phyloP scores from a whole-genome alignment of 2,329 filamentous ascomycete species.

The Akanthomyces lecanii region DNA sequence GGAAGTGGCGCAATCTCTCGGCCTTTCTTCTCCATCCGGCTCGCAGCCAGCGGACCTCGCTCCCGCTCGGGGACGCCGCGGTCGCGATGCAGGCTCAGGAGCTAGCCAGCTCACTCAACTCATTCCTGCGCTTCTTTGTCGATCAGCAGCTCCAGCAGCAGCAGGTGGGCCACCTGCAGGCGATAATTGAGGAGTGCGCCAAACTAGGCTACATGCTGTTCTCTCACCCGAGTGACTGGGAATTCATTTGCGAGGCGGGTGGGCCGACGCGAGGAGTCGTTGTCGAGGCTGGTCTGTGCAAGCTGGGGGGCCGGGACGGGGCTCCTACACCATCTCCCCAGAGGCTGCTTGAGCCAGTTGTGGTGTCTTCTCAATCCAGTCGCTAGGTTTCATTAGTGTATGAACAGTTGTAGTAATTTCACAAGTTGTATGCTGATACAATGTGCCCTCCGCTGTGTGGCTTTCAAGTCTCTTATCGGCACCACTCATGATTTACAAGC shows the following conservation, averaged over 20 bases:
- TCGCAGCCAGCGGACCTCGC: conserved; percentile 33
- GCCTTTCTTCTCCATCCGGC: conserved; percentile 38
- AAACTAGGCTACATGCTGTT: conserved; percentile 39
- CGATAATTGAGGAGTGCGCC: conserved; percentile 37
- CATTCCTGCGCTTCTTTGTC: conserved; percentile 33
- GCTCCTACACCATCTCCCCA: conserved; percentile 22
- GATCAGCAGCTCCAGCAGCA: conserved; percentile 26
- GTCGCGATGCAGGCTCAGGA: conserved; percentile 29
- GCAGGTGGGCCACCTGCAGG: conserved; percentile 36
- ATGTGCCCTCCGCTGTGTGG: neutral
- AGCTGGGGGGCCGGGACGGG: conserved; percentile 26
- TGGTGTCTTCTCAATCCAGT: conserved; percentile 7
- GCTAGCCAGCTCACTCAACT: conserved; percentile 32
- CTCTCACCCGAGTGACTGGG: conserved; percentile 40
- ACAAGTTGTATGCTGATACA: neutral
- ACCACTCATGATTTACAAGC: neutral
- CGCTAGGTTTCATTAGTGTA: neutral
- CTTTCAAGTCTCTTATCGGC: neutral
- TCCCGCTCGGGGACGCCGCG: conserved; percentile 28
- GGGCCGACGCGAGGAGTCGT: conserved; percentile 19
- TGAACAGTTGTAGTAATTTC: neutral
- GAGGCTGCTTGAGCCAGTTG: conserved; percentile 23
- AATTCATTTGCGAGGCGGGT: conserved; percentile 25
- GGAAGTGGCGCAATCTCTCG: conserved; percentile 40
- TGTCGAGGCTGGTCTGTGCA: conserved; percentile 30